Percentiles rank a stretch among this genome's conserved stretches.
These are phyloP conservation scores for Fraxinus latifolia DNA, from an alignment of 305 asterid genomes.

Conservation along the genomic window DNA sequence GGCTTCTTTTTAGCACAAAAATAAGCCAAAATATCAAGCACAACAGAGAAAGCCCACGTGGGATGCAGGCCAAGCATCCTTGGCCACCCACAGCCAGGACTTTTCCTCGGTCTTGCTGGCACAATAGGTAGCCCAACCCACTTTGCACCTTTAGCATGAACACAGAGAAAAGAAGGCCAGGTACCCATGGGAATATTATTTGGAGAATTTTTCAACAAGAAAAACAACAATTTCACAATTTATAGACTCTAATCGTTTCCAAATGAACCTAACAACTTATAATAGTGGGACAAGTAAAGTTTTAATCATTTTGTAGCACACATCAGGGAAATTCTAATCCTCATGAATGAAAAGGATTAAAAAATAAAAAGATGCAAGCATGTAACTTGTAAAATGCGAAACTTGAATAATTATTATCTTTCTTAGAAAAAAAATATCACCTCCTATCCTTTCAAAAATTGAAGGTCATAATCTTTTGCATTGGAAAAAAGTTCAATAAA, in stretches of 20 bases:
- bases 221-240: not conserved
- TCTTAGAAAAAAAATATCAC: not conserved
- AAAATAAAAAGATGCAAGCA: not conserved
- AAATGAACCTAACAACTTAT: constrained; percentile 5
- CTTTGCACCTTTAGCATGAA: not conserved
- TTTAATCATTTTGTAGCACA: not conserved
- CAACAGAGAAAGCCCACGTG: not conserved
- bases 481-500: not conserved
- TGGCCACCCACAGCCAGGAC: not conserved
- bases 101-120: not conserved
- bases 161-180: not conserved
- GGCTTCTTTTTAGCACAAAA: not conserved
- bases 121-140: not conserved
- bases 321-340: not conserved
- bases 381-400: not conserved
- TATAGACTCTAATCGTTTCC: not conserved
- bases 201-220: not conserved
- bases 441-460: not conserved
- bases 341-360: not conserved
- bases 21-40: not conserved
- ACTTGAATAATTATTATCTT: not conserved
- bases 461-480: not conserved
- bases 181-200: not conserved
- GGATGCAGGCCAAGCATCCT: not conserved
- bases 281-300: not conserved